Evolutionary conservation across 768 basidiomycete species (phyloP), one percentile per base, ranked within the genome.

Genomic region (Saitozyma podzolica): DNA sequence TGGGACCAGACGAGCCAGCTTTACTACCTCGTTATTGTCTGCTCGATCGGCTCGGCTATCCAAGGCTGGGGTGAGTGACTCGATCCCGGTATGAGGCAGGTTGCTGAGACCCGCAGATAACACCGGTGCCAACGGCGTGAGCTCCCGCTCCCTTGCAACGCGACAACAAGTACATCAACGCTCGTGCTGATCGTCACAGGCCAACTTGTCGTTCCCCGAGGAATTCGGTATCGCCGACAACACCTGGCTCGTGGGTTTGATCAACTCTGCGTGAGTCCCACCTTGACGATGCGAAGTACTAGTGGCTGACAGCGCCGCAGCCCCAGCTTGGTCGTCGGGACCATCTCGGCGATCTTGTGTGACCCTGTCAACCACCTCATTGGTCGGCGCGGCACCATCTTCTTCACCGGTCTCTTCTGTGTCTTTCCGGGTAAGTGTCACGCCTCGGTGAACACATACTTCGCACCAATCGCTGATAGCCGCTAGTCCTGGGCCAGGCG

Each of bases 291-390:
- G 29, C 29, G 29, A 56, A 59, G 20, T 20, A 29, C 53, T 59
- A 64, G 14, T 59, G 58, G 40, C 63, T 63, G 88, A 72, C 88
- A 51, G 85, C 29, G 29, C 29, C 29, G 19, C 40, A n/a, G 37
- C 49, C 45, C 13, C 17, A 47, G 45, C 41, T 66, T 62, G 50
- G 68, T 63, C n/a, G 65, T 60, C 16, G 66, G 60, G 58, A 64
- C 73, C 41, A 59, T 87, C 0, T 29, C 29, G 5, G 29, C 29
- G 29, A 29, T 29, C 29, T 74, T 89, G 56, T 85, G 55, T 41
- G 85, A 87, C 40, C 89, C 89, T 0, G 81, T 90, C 59, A 97
- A 95, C 72, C 70, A 79, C 57, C 80, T 72, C 61, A 77, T 86
- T 52, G 85, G 86, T 19, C 84, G 86, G 60, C 81, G 87, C 52